Percentiles rank a stretch among this genome's conserved stretches.
These are phyloP conservation scores for Saccharomyces eubayanus DNA, from an alignment of 805 yeast genomes.

Conservation along the genomic window DNA sequence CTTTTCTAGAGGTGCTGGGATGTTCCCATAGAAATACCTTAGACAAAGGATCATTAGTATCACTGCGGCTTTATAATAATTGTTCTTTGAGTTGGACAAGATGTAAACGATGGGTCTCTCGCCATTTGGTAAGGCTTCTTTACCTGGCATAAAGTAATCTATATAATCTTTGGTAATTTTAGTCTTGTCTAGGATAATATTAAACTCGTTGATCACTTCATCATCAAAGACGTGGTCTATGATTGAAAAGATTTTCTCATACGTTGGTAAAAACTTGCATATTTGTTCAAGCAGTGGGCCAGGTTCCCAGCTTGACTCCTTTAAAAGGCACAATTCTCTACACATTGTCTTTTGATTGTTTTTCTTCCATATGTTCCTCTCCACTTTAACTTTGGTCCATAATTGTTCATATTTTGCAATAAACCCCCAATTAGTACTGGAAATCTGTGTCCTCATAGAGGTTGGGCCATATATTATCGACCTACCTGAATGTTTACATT, in stretches of 20 bases:
- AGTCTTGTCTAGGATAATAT: constrained; percentile 11
- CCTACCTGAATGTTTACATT: constrained; percentile 18
- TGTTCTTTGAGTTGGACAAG: constrained; percentile 13
- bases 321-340: constrained; percentile 14
- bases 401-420: constrained; percentile 13
- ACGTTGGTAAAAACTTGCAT: constrained; percentile 16
- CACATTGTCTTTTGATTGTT: constrained; percentile 6
- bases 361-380: constrained; percentile 20
- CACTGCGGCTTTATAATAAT: constrained; percentile 25
- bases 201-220: constrained; percentile 6
- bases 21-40: constrained; percentile 7
- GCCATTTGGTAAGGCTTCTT: constrained; percentile 3
- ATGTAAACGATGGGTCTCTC: constrained; percentile 6
- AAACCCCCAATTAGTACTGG: constrained; percentile 12
- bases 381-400: constrained; percentile 22
- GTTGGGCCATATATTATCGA: constrained; percentile 27
- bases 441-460: constrained; percentile 15
- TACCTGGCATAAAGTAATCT: constrained; percentile 9
- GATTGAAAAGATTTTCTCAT: constrained; percentile 8
- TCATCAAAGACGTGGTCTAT: constrained; percentile 12
- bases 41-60: constrained; percentile 18
- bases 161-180: constrained; percentile 19
- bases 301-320: background rate
- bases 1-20: constrained; percentile 16
- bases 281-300: constrained; percentile 6